These are phyloP conservation scores for Agaricus subrufescens DNA, from an alignment of 768 basidiomycete species.

Conservation along the genomic window DNA sequence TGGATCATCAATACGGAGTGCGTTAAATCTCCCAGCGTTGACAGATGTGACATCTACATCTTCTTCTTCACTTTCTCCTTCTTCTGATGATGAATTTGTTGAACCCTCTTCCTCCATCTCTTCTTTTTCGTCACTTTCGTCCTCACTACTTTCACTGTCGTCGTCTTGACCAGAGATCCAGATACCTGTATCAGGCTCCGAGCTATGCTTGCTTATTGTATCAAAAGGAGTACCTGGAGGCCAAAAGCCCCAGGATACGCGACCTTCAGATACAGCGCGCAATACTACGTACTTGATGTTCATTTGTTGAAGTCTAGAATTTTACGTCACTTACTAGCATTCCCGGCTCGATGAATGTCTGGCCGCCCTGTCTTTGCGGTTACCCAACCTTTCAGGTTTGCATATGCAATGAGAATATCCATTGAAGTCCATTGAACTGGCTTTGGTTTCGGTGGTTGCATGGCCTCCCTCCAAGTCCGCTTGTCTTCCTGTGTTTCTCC, in stretches of 20 bases:
- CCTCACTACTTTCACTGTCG: slow-evolving; percentile 18
- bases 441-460: slow-evolving; percentile 21
- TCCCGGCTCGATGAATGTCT: slow-evolving; percentile 86
- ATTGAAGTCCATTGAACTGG: slow-evolving; percentile 71
- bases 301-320: neutral
- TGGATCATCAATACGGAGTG: slow-evolving; percentile 23
- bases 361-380: slow-evolving; percentile 91
- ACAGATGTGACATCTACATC: slow-evolving; percentile 19
- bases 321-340: slow-evolving; percentile 59
- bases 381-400: slow-evolving; percentile 73
- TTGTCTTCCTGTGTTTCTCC: slow-evolving; percentile 49
- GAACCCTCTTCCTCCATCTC: slow-evolving; percentile 20
- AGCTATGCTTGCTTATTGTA: slow-evolving; percentile 17
- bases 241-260: slow-evolving; percentile 82
- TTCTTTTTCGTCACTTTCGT: slow-evolving; percentile 17
- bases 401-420: slow-evolving; percentile 78
- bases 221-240: slow-evolving; percentile 47
- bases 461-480: slow-evolving; percentile 71
- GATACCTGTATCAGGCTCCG: slow-evolving; percentile 41
- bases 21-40: slow-evolving; percentile 35
- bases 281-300: slow-evolving; percentile 48
- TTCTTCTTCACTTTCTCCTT: slow-evolving; percentile 17
- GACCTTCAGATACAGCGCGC: slow-evolving; percentile 77
- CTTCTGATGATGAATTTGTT: slow-evolving; percentile 25
- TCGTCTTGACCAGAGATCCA: slow-evolving; percentile 45